These are phyloP conservation scores for Solidago caesia DNA, from an alignment of 129 eudicot genomes.

Conservation along the genomic window DNA sequence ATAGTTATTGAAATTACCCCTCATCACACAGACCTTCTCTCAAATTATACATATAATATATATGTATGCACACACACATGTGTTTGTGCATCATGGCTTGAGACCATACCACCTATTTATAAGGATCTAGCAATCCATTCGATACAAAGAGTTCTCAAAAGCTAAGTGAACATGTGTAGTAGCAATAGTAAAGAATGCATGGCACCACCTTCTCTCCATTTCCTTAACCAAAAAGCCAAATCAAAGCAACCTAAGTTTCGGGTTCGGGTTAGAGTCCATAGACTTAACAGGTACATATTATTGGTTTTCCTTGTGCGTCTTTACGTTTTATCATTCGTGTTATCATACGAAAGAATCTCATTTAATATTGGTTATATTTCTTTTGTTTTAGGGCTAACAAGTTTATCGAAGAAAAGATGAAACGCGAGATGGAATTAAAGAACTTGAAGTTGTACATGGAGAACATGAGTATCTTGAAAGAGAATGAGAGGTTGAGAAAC, in stretches of 20 bases:
- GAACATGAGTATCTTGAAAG: constrained; percentile 57
- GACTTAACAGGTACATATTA: constrained; percentile 44
- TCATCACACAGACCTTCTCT: background rate
- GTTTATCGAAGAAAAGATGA: constrained; percentile 33
- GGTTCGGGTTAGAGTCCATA: constrained; percentile 46
- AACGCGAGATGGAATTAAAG: constrained; percentile 38
- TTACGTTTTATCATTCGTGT: background rate
- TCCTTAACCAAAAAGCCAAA: constrained; percentile 33
- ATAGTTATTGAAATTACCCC: constrained; percentile 32
- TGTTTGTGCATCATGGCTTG: constrained; percentile 13
- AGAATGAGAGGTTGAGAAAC: constrained; percentile 58
- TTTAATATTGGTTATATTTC: background rate
- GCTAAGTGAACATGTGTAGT: constrained; percentile 32
- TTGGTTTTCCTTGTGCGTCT: background rate
- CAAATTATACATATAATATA: background rate
- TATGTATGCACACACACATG: background rate
- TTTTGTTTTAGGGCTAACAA: constrained; percentile 31
- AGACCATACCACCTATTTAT: constrained; percentile 29
- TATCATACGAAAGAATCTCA: background rate
- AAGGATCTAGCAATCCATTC: constrained; percentile 24
- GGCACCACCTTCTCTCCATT: constrained; percentile 34
- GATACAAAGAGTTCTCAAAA: constrained; percentile 19
- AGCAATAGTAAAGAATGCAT: constrained; percentile 35
- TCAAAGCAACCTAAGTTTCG: constrained; percentile 37
- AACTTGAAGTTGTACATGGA: constrained; percentile 55